phyloP scores from a whole-genome alignment of 106 monocot genomes.

The Cymbidium sinense region DNA sequence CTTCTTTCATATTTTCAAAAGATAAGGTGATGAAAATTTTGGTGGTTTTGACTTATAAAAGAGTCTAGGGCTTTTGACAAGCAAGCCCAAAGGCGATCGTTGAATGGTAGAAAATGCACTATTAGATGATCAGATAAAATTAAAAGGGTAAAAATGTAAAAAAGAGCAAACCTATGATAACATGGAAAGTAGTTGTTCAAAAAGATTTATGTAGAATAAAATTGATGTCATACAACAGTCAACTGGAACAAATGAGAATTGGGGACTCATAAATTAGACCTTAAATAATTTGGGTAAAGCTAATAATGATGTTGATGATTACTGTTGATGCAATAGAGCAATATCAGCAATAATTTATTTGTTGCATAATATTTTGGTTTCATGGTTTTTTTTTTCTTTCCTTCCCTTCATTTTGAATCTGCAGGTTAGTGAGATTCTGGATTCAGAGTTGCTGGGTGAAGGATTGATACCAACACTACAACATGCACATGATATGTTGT shows the following conservation, averaged over 20 bases:
- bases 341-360: neutral
- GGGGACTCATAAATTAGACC: neutral
- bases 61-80: too few relatives aligned
- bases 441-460: constrained; percentile 94
- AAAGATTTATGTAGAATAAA: neutral
- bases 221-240: neutral
- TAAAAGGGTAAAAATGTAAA: neutral
- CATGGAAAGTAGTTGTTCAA: neutral
- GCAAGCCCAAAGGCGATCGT: too few relatives aligned
- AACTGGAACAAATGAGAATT: neutral
- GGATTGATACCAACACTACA: constrained; percentile 93
- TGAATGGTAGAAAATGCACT: neutral
- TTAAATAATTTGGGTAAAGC: neutral
- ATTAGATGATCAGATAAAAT: neutral
- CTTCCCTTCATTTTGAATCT: neutral
- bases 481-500: constrained; percentile 84
- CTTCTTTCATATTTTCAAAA: too few relatives aligned
- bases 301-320: neutral
- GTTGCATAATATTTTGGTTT: neutral
- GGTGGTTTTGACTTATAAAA: neutral
- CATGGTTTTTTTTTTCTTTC: too few relatives aligned
- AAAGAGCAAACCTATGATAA: neutral
- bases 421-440: constrained; percentile 91
- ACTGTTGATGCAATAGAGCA: neutral
- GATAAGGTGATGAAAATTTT: neutral